Evolutionary conservation across 2,329 filamentous ascomycete genomes (phyloP), one percentile per base, ranked within the genome.

Genomic region (Hymenoscyphus albidus): DNA sequence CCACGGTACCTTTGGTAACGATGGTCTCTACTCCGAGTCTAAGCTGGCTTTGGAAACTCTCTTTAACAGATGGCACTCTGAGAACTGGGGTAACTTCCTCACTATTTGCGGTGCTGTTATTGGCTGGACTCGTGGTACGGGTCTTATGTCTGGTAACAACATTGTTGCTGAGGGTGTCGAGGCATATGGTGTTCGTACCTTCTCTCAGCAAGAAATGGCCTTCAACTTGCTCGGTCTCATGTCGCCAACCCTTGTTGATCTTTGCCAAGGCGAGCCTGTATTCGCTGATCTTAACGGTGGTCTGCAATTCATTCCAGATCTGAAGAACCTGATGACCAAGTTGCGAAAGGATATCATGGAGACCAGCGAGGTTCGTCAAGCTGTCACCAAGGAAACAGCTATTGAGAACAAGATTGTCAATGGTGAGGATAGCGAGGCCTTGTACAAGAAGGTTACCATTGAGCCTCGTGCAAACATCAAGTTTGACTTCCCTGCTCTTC

Each of bases 181-280:
- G 82, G 92, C 91, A 73, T 95, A 96, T 70, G 95, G 95, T 73
- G 95, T 98, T 32, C 93, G 95, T 73, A 99, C 95, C 3, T 99
- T 99, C 83, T 98, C 94, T 10, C 95, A 98, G 80, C 93, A 97
- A 77, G 95, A 99, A 79, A 99, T 99, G 95, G 95, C 95, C 16
- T 99, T 99, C 84, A 99, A 99, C 80, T 80, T 99, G 70, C 86
- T 99, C 56, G 94, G 95, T 71, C 86, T 99, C 62, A 97, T 99
- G 95, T 91, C 93, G 1, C 93, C 95, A 44, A 85, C 89, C 35
- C 91, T 99, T 73, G 93, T 97, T 71, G 93, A 99, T 76, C 86
- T 99, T 55, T 99, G 95, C 83, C 95, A 99, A 81, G 83, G 86
- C 56, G 92, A 98, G 80, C 96, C 95, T 12, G 93, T 99, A 65